Evolutionary conservation across 768 basidiomycete species (phyloP).

Genomic region (Suillus paluster): DNA sequence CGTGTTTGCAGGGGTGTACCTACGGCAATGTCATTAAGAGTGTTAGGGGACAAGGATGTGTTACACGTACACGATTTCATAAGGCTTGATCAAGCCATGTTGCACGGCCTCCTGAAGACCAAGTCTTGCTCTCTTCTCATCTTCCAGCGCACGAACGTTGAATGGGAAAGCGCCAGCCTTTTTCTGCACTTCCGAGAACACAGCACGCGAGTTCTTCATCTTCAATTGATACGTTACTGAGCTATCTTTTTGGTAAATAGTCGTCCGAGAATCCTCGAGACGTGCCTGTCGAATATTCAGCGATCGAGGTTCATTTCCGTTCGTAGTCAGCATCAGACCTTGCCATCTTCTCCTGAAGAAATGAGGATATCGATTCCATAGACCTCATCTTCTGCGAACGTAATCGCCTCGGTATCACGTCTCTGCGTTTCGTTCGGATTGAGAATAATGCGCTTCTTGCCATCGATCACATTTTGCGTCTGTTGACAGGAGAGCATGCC

Average conservation of each 20-base stretch:
- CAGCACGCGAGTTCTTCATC: constrained; percentile 95
- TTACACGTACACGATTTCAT: constrained; percentile 83
- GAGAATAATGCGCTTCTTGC: constrained; percentile 93
- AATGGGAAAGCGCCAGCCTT: constrained; percentile 99
- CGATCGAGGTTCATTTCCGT: not conserved
- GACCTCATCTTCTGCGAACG: constrained; percentile 92
- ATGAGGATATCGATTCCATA: constrained; percentile 94
- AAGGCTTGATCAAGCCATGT: constrained; percentile 91
- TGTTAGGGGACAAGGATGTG: not conserved
- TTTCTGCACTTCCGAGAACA: constrained; percentile 97
- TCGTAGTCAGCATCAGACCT: constrained; percentile 50
- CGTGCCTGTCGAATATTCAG: constrained; percentile 67
- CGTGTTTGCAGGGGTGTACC: constrained; percentile 81
- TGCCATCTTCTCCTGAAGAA: constrained; percentile 88
- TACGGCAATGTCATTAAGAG: constrained; percentile 29
- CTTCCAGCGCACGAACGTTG: constrained; percentile 91
- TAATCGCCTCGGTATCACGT: constrained; percentile 81
- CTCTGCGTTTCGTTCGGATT: constrained; percentile 87
- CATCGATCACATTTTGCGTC: constrained; percentile 92
- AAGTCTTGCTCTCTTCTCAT: constrained; percentile 94
- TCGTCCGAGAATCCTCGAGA: constrained; percentile 86
- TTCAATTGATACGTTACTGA: constrained; percentile 93
- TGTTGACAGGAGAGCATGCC: constrained; percentile 97
- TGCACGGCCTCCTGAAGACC: constrained; percentile 96
- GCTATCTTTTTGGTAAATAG: constrained; percentile 90